Evolutionary conservation across 805 yeast genomes (phyloP).

Genomic region (Spathaspora hagerdaliae): DNA sequence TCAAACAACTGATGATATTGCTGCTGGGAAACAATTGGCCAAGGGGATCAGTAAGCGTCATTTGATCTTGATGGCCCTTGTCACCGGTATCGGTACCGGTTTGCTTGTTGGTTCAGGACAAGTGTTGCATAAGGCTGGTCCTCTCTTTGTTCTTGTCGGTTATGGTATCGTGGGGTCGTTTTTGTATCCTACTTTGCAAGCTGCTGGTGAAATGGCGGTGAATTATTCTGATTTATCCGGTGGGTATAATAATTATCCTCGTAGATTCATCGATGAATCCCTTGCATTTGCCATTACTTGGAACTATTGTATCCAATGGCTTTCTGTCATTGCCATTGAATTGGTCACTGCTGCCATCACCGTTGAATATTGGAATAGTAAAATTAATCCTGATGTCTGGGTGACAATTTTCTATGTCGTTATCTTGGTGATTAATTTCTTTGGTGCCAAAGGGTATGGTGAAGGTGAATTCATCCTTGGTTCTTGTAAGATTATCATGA

Average conservation of each 20-base stretch:
- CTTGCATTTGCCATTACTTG: conserved; percentile 59
- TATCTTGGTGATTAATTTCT: conserved; percentile 41
- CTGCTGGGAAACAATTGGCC: conserved; percentile 21
- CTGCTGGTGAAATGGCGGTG: conserved; percentile 53
- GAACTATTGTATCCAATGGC: conserved; percentile 63
- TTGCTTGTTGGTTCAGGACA: conserved; percentile 39
- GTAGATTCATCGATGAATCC: conserved; percentile 52
- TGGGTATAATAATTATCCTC: conserved; percentile 58
- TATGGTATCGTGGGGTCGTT: conserved; percentile 34
- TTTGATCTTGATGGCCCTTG: conserved; percentile 30
- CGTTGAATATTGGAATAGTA: conserved; percentile 48
- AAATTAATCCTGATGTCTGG: conserved; percentile 53
- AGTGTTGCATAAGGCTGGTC: conserved; percentile 34
- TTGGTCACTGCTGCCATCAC: conserved; percentile 64
- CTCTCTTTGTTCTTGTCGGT: conserved; percentile 28
- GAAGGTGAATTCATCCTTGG: conserved; percentile 41
- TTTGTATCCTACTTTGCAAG: conserved; percentile 34
- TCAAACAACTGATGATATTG: conserved; percentile 10
- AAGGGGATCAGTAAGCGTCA: conserved; percentile 40
- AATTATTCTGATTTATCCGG: conserved; percentile 56
- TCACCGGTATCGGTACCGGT: conserved; percentile 42
- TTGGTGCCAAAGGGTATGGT: conserved; percentile 46
- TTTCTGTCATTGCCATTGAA: conserved; percentile 58
- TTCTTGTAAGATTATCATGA: conserved; percentile 30
- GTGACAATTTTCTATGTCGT: conserved; percentile 50